Evolutionary conservation across 2,329 filamentous ascomycete genomes (phyloP), one percentile per base, ranked within the genome.

Genomic region (Aspergillus japonicus): DNA sequence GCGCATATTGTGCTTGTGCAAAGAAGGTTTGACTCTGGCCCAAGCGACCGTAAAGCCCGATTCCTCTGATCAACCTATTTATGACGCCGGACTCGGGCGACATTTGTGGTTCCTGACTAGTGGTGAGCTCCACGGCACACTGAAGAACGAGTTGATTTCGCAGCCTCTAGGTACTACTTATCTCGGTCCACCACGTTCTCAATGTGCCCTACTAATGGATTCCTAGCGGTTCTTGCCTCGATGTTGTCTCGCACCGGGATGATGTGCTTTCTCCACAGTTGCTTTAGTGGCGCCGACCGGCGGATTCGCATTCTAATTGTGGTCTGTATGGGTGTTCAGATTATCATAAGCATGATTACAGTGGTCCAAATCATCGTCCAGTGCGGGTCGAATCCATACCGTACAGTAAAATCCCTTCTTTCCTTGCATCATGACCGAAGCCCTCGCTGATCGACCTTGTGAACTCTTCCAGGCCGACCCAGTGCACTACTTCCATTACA

Each of bases 181-280:
- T 10, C 35, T 19, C 23, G 14, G 16, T 16, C 16, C 14, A 1
- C 14, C 16, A 42, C 14, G 8, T 7, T 42, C 1, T 42, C 14
- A 6, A 3, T 5, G 6, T 14, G 16, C 12, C 16, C 39, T n/a
- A 8, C 39, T 42, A 16, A 42, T 35, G 23, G 58, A 65, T 14
- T 62, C 59, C 3, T 66, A 73, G 66, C 72, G 7, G 70, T 76
- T 4, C 35, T 69, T 11, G 71, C 73, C 1, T 68, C 72, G 2
- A 75, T 75, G 73, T 58, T 73, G 33, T 75, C 72, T 5, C 65
- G 73, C 3, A 68, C 73, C 6, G 73, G 73, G 21, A 75, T 76
- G 69, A 75, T 73, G 66, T 72, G 72, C 67, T 75, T 75, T 42
- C 64, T 76, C 5, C 66, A 72, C 57, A 73, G 66, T 2, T 76